Base-by-base conservation (phyloP, 2,329 filamentous ascomycete species). In the Aspergillus ruber region DNA sequence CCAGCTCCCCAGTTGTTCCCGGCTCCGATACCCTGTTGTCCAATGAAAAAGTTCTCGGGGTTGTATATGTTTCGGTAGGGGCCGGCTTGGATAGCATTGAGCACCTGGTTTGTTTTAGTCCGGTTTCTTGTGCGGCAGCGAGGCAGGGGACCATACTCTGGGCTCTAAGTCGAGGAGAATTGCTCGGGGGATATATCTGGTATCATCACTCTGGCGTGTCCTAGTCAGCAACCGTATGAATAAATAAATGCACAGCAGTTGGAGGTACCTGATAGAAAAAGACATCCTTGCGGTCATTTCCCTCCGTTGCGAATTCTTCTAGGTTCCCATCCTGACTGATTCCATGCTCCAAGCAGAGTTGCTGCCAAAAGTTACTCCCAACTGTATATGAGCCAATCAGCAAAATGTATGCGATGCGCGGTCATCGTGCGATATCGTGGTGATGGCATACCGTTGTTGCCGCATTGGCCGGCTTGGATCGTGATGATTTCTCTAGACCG, bases 1-100 rank as follows among this genome's bases (percentile, higher is more conserved):
- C 93, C 93, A 63, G 93, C 87, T 51, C 90, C 93, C 93, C 93
- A 98, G 69, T 97, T 98, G 71, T 98, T 98, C 41, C 90, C 93
- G 6, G 93, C 93, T 41, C 93, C 93, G 47, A 88, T 83, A 49
- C 93, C 93, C 72, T 91, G 86, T 68, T 95, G 94, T 60, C 91
- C 89, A 45, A 97, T 83, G 67, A 94, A 98, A 73, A 97, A 96
- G 76, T 98, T 98, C 71, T 98, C 93, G 0, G 93, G 93, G 67
- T 98, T 98, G 80, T 98, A 98, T 50, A 98, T 98, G 68, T 98
- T 97, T 69, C 86, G 89, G 76, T 98, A 98, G 0, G 90, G 85
- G 1, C 93, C 90, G 8, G 85, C 86, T 73, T 97, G 91, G 58
- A 98, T 98, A 52, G 83, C 77, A 65, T 97, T 87, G 64, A 98